These are phyloP conservation scores for Vigna trinervia DNA, from an alignment of 306 rosid species.

Conservation along the genomic window DNA sequence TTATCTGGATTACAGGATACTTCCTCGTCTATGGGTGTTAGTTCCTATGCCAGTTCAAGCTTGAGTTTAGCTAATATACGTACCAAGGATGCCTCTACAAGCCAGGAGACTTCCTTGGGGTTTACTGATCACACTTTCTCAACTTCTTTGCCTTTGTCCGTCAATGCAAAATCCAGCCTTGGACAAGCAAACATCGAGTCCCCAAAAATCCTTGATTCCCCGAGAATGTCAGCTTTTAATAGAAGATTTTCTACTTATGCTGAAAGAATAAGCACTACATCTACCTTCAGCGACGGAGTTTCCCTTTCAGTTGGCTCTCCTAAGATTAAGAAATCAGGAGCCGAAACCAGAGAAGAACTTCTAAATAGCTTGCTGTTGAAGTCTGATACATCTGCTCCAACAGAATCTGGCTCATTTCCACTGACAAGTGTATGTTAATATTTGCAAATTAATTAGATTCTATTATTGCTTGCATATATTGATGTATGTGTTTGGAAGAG, in stretches of 20 bases:
- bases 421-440: constrained; percentile 67
- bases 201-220: constrained; percentile 64
- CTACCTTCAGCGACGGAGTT: constrained; percentile 70
- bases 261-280: constrained; percentile 86
- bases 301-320: constrained; percentile 78
- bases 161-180: constrained; percentile 61
- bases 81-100: constrained; percentile 65
- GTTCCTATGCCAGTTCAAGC: constrained; percentile 61
- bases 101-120: constrained; percentile 72
- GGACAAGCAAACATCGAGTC: constrained; percentile 76
- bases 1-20: constrained; percentile 76
- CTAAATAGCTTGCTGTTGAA: constrained; percentile 68
- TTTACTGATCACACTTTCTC: constrained; percentile 63
- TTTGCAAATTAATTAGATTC: constrained; percentile 35
- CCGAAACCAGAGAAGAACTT: constrained; percentile 87
- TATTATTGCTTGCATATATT: constrained; percentile 34
- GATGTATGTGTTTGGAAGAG: constrained; percentile 25
- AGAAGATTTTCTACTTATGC: constrained; percentile 89
- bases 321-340: constrained; percentile 90
- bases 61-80: constrained; percentile 66
- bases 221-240: constrained; percentile 58
- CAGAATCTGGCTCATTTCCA: constrained; percentile 63
- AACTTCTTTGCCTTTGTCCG: constrained; percentile 60
- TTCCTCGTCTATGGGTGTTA: constrained; percentile 55
- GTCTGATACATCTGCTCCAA: constrained; percentile 62